Conservation (phyloP, 805 yeast genomes). For the Lachancea mirantina region DNA sequence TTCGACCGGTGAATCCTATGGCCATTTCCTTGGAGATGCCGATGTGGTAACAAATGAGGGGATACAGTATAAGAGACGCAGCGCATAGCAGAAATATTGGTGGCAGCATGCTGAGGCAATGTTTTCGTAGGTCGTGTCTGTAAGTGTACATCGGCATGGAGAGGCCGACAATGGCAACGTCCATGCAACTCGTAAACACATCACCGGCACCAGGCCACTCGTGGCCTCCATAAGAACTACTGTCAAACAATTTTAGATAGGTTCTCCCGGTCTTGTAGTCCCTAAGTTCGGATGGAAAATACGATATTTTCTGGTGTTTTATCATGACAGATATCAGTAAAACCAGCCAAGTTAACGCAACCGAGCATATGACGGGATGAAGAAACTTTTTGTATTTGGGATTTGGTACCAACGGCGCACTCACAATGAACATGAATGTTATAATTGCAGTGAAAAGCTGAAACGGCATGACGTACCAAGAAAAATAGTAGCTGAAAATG, state of each 20-base stretch:
- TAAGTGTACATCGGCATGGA: conserved; percentile 74
- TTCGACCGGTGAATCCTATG: conserved; percentile 71
- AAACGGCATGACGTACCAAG: conserved; percentile 49
- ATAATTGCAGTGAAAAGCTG: conserved; percentile 56
- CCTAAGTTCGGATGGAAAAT: conserved; percentile 45
- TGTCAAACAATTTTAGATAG: conserved; percentile 51
- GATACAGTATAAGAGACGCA: conserved; percentile 60
- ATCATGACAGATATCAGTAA: conserved; percentile 57
- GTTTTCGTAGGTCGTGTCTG: conserved; percentile 52
- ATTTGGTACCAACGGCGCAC: conserved; percentile 33
- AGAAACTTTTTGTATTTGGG: conserved; percentile 43
- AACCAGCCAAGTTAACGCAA: conserved; percentile 54
- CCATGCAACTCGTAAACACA: conserved; percentile 61
- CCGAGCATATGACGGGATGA: conserved; percentile 67
- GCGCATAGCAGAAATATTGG: conserved; percentile 52
- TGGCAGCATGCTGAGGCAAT: conserved; percentile 51
- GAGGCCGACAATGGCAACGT: conserved; percentile 66
- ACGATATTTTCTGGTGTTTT: conserved; percentile 29
- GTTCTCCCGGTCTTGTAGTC: conserved; percentile 64
- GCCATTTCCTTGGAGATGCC: conserved; percentile 57
- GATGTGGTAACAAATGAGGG: conserved; percentile 56
- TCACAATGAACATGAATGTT: conserved; percentile 45
- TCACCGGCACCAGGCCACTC: conserved; percentile 80
- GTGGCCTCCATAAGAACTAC: conserved; percentile 16
- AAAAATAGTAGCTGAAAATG: conserved; percentile 18